Evolutionary conservation across 495 filamentous ascomycete genomes (phyloP), one percentile per base, ranked within the genome.

Genomic region (Ascobolus immersus): DNA sequence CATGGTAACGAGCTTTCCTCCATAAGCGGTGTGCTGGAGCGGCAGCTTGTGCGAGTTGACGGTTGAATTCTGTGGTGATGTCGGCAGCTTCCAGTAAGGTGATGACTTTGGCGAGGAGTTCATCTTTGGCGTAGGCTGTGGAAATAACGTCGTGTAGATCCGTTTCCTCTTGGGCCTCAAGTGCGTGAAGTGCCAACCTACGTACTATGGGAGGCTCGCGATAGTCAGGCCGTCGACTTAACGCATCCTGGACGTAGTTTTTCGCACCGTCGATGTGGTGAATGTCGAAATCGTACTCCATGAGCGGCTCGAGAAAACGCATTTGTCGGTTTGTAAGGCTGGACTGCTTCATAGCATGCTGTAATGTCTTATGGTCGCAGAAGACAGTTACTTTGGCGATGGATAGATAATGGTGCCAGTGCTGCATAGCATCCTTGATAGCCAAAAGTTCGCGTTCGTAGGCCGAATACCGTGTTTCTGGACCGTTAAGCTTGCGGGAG

Each of bases 231-330:
- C 34, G 4, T 22, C 25, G 4, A 17, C 23, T 13, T 1, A 36
- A 19, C 0, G 22, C 9, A 36, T 36, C 34, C 21, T 18, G 23
- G 1, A 36, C 18, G 2, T 6, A 13, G 7, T 36, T 30, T 14
- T 10, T 30, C 2, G 22, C 34, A 1, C 14, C 34, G 5, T 22
- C 23, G 4, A 13, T 4, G 17, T 36, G 20, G 4, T 36, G 0
- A 1, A 36, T 17, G 1, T 36, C 13, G 13, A 30, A 32, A 9
- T 36, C 34, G 21, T 32, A 36, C 7, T 30, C 34, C 8, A 14
- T 10, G 1, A 36, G 6, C 0, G n/a, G 2, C 2, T 36, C 34
- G 1, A 36, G 22, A 4, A 8, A 5, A 1, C 8, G 1, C n/a
- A 36, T 17, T 18, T 36, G 22, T 25, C 34, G 13, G 4, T 14